Percentiles rank a stretch among this genome's conserved stretches.
Evolutionary conservation across 495 filamentous ascomycete genomes (phyloP).

Genomic region (Penicillium pulvis): DNA sequence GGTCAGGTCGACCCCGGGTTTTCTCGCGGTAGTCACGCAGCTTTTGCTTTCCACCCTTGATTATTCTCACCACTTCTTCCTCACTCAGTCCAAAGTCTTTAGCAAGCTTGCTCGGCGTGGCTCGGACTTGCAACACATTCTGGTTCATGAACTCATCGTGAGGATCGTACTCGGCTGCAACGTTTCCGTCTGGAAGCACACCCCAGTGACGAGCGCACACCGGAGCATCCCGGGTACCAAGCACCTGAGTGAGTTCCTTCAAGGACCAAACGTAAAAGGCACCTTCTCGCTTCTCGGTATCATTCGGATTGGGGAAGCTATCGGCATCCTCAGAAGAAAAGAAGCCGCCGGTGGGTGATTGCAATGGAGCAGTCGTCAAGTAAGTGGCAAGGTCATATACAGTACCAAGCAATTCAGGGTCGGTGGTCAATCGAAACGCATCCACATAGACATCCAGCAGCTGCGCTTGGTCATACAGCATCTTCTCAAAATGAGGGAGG

Average conservation of each 20-base stretch:
- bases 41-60: constrained; percentile 67
- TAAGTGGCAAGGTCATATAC: constrained; percentile 86
- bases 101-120: constrained; percentile 66
- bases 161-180: constrained; percentile 78
- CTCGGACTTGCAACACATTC: constrained; percentile 60
- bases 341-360: constrained; percentile 72
- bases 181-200: constrained; percentile 85
- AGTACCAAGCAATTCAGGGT: constrained; percentile 72
- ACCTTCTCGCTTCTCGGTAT: constrained; percentile 86
- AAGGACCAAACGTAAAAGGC: constrained; percentile 96
- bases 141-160: constrained; percentile 92
- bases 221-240: constrained; percentile 67
- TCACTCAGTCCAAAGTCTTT: constrained; percentile 76
- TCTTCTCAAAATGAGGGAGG: constrained; percentile 96
- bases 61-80: constrained; percentile 70
- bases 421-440: constrained; percentile 73
- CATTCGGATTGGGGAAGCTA: constrained; percentile 72
- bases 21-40: constrained; percentile 72
- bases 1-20: constrained; percentile 73
- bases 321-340: constrained; percentile 91
- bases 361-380: constrained; percentile 66
- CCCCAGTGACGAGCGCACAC: constrained; percentile 85
- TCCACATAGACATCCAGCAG: constrained; percentile 86
- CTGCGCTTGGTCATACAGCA: constrained; percentile 94
- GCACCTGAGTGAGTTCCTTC: constrained; percentile 79